phyloP scores from a whole-genome alignment of 2,329 filamentous ascomycete genomes.

The Macrophomina tecta region DNA sequence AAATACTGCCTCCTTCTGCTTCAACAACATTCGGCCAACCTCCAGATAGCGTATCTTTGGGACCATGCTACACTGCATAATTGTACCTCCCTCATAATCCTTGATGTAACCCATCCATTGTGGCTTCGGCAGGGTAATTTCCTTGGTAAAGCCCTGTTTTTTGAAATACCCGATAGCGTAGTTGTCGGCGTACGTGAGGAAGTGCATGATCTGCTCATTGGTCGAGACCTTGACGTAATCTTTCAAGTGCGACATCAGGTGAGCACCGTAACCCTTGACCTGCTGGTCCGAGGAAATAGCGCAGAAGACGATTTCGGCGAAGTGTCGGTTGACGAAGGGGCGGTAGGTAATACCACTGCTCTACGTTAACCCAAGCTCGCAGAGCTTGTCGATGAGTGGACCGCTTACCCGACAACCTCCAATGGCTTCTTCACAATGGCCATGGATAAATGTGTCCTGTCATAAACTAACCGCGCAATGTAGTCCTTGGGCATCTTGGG shows the following conservation, averaged over 20 bases:
- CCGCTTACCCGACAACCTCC: slow-evolving; percentile 75
- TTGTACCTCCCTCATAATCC: slow-evolving; percentile 97
- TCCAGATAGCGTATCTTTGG: slow-evolving; percentile 94
- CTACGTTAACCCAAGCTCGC: background rate
- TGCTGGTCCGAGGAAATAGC: slow-evolving; percentile 97
- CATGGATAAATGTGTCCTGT: slow-evolving; percentile 93
- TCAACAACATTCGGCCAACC: slow-evolving; percentile 88
- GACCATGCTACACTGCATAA: slow-evolving; percentile 99
- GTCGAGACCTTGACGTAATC: slow-evolving; percentile 97
- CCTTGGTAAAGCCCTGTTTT: slow-evolving; percentile 98
- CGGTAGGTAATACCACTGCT: slow-evolving; percentile 91
- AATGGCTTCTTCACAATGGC: slow-evolving; percentile 97
- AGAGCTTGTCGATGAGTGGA: background rate
- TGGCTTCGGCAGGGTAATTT: slow-evolving; percentile 87
- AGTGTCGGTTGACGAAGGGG: slow-evolving; percentile 87
- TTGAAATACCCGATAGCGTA: slow-evolving; percentile 99
- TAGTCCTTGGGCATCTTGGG: slow-evolving; percentile 99
- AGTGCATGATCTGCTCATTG: slow-evolving; percentile 83
- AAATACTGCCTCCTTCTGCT: slow-evolving; percentile 94
- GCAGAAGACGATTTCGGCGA: slow-evolving; percentile 98
- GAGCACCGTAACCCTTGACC: slow-evolving; percentile 96
- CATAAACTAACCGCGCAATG: slow-evolving; percentile 95
- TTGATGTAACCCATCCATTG: slow-evolving; percentile 99
- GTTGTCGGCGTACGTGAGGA: slow-evolving; percentile 97
- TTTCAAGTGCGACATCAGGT: slow-evolving; percentile 97